Base-by-base conservation (phyloP, 768 basidiomycete species). In the Hygrocybe coccinea region DNA sequence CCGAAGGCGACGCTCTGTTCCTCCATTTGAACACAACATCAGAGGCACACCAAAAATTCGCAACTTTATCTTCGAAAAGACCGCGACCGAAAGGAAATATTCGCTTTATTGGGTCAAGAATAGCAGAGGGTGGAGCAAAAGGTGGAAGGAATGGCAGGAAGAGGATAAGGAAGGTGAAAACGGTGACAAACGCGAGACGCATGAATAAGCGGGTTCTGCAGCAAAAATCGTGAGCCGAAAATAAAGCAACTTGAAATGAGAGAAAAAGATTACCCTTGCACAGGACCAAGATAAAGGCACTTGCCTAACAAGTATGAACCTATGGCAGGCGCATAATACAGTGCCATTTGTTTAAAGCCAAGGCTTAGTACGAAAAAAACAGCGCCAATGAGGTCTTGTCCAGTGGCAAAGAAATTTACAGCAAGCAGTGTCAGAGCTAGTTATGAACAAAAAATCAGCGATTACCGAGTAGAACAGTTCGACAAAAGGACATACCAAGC, bases 1-100 rank as follows among this genome's bases (percentile, higher is more conserved):
- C 64, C 0, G 62, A 65, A 2, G 74, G 65, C 1, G 76, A 67
- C 5, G 79, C 75, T 74, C 76, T 81, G 25, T 69, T 68, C 48
- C 80, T 83, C 87, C 95, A 97, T 67, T 95, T 97, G 71, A 97
- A 68, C 12, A 89, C 70, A 21, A 95, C 85, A 66, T 97, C 92
- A 15, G 86, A 83, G 33, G 92, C 90, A 69, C 95, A 97, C 95
- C 95, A 98, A 66, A 95, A 91, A 67, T 98, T 98, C 38, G 95
- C 92, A 21, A 98, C 95, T 65, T 95, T 95, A 73, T 95, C 92
- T 66, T 95, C 93, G 64, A 95, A 95, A 2, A 95, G 75, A 12
- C 94, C 95, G 25, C 95, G 85, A 5, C 81, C 78, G 66, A 98
- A 92, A 0, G 95, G 95, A 67, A 98, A 98, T 54, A 97, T 91